Base-by-base conservation (phyloP, 345 rosid genomes). In the Nasturtium officinale region DNA sequence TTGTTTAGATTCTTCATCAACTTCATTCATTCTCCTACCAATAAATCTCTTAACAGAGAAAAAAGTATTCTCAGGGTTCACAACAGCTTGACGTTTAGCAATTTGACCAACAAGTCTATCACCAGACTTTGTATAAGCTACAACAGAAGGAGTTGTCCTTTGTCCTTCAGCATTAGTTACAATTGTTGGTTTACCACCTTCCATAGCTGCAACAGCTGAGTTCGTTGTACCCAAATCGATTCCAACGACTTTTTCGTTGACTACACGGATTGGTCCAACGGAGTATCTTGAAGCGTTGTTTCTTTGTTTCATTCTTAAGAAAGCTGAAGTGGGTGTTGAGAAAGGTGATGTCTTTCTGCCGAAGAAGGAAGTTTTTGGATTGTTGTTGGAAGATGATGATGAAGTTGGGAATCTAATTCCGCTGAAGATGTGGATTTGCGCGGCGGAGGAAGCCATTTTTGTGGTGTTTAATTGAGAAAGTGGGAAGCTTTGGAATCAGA, bases 181-280 rank as follows among this genome's bases (percentile, higher is more conserved):
- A 54, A 95, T 95, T 25, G 99, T 95, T 3, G 97, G 98, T 73
- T 96, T 90, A 18, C 99, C 99, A 60, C 99, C 99, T 78, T 96
- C 99, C 98, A 96, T 96, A 0, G 98, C 99, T 30, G 99, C 99
- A 29, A 90, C 99, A 0, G 98, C 98, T 15, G 99, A 96, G 67
- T 96, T 96, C 8, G 98, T 96, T 8, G 99, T 96, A 33, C 99
- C 99, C 65, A 90, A 69, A 80, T 96, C 99, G 61, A 96, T 96
- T 21, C 98, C 99, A 26, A 95, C 97, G 5, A 91, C 94, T 53
- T 95, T 95, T 85, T 95, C 99, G 55, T 80, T 84, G 51, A 83
- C 90, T 15, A 89, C 95, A 17, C 91, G 77, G 10, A 91, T 70
- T 0, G 96, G 91, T 16, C 92, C 95, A 0, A 77, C 82, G 0